A percentile compares a stretch with the other conserved stretches of the same genome.
phyloP scores from a whole-genome alignment of 2,329 filamentous ascomycete genomes.

The Alternaria atra region DNA sequence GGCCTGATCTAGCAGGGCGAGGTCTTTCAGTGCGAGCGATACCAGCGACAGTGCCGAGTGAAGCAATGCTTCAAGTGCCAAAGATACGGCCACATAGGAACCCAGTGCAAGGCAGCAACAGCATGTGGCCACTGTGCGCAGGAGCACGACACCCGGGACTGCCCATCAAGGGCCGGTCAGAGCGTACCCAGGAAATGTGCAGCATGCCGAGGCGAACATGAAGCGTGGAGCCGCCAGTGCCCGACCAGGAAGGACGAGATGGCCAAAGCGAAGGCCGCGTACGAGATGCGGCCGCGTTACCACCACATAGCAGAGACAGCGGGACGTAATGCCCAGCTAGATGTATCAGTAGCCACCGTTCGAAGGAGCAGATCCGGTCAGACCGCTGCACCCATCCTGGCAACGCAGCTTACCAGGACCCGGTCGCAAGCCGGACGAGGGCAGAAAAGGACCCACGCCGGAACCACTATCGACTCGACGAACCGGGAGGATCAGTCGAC shows the following conservation, averaged over 20 bases:
- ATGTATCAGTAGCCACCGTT: background rate
- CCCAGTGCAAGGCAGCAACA: constrained; percentile 29
- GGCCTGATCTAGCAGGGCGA: constrained; percentile 25
- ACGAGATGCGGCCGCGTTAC: constrained; percentile 18
- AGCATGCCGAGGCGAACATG: constrained; percentile 19
- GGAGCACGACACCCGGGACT: constrained; percentile 3
- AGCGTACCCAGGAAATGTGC: constrained; percentile 22
- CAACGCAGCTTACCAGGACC: constrained; percentile 7
- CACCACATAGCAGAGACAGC: constrained; percentile 6
- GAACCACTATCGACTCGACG: constrained; percentile 5
- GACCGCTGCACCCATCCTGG: background rate
- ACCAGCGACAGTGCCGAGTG: background rate
- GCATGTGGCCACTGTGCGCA: constrained; percentile 8
- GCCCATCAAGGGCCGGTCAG: constrained; percentile 14
- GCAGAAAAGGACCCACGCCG: constrained; percentile 17
- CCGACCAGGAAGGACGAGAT: constrained; percentile 25
- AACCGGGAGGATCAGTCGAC: constrained; percentile 3
- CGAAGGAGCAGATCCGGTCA: constrained; percentile 6
- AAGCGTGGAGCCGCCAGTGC: constrained; percentile 22
- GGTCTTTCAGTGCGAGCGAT: constrained; percentile 24
- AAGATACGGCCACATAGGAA: constrained; percentile 30
- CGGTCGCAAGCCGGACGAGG: constrained; percentile 7
- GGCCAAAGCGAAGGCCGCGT: constrained; percentile 20
- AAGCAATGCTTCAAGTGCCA: constrained; percentile 26
- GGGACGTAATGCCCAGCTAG: constrained; percentile 1